phyloP scores from a whole-genome alignment of 208 protist genomes.

The Phytomonas francai region DNA sequence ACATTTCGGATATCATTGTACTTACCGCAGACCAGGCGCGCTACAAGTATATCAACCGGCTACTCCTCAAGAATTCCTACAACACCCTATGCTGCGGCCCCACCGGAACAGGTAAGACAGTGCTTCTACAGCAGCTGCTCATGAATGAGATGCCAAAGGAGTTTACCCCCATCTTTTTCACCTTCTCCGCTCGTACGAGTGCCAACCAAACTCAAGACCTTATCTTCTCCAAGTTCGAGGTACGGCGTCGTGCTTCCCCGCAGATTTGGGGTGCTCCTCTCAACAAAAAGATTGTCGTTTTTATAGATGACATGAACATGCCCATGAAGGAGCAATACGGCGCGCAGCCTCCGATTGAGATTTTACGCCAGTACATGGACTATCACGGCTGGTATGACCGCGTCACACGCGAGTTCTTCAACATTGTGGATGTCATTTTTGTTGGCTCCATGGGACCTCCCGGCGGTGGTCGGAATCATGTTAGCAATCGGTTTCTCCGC shows the following conservation, averaged over 20 bases:
- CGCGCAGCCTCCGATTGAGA: slow-evolving; percentile 98
- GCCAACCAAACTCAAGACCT: slow-evolving; percentile 97
- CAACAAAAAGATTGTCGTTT: slow-evolving; percentile 95
- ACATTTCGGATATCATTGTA: slow-evolving; percentile 96
- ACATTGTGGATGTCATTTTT: slow-evolving; percentile 94
- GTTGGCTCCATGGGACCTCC: slow-evolving; percentile 95
- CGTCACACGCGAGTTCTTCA: slow-evolving; percentile 90
- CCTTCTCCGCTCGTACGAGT: slow-evolving; percentile 96
- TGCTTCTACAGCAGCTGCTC: slow-evolving; percentile 93
- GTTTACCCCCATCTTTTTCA: slow-evolving; percentile 94
- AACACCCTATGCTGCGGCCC: slow-evolving; percentile 95
- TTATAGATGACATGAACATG: slow-evolving; percentile 99
- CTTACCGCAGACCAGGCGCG: slow-evolving; percentile 95
- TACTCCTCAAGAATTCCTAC: slow-evolving; percentile 85
- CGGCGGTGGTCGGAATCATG: slow-evolving; percentile 93
- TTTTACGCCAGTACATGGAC: slow-evolving; percentile 98
- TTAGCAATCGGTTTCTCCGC: slow-evolving; percentile 95
- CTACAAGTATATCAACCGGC: slow-evolving; percentile 93
- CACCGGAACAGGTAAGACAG: slow-evolving; percentile 97
- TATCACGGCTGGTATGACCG: slow-evolving; percentile 96
- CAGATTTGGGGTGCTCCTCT: slow-evolving; percentile 95
- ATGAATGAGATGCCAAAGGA: slow-evolving; percentile 91
- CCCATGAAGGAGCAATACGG: slow-evolving; percentile 96
- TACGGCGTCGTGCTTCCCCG: slow-evolving; percentile 89
- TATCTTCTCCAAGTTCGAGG: slow-evolving; percentile 96